Evolutionary conservation across 108 stramenopile species (phyloP), one percentile per base, ranked within the genome.

Genomic region (Hondaea fermentalgiana): DNA sequence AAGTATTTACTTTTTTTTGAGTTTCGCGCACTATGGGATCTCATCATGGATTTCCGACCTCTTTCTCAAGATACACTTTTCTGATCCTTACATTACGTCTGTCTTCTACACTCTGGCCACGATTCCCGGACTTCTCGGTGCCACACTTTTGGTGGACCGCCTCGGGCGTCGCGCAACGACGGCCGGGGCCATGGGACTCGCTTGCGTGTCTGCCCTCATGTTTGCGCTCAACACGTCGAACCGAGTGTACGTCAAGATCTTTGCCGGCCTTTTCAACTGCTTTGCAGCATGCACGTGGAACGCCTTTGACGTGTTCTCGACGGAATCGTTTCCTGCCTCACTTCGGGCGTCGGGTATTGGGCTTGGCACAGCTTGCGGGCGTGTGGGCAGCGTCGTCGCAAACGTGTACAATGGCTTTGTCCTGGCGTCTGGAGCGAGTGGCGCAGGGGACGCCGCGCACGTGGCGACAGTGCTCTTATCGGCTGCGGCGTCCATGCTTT

Each of bases 41-140:
- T 53, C 76, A 43, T 83, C 76, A 23, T 83, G 76, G 76, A 83
- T 83, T 83, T 47, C 76, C 43, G 76, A 83, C 51, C 76, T 83
- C 45, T 83, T 83, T 23, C 44, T n/a, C 10, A 83, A 83, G 51
- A 45, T 83, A 6, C 45, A 83, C 76, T 83, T 83, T 83, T 83
- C 76, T 47, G 76, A 83, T 28, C 76, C 76, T 12, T 83, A 83
- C 51, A 47, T 83, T 25, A 83, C 76, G 14, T 83, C 76, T 55
- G 76, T 83, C 17, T 83, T 83, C 4, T 83, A 83, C 76, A 83
- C 76, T 6, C 25, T 83, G 12, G 76, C 76, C 43, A 83, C 76
- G 6, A 45, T 83, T 12, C 76, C 76, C 0, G 76, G 76, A 12
- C 23, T 83, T 55, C 49, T 83, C 51, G 51, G 16, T 12, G 76